Conservation (phyloP, 2,329 filamentous ascomycete genomes). For the Monosporascus sp. region DNA sequence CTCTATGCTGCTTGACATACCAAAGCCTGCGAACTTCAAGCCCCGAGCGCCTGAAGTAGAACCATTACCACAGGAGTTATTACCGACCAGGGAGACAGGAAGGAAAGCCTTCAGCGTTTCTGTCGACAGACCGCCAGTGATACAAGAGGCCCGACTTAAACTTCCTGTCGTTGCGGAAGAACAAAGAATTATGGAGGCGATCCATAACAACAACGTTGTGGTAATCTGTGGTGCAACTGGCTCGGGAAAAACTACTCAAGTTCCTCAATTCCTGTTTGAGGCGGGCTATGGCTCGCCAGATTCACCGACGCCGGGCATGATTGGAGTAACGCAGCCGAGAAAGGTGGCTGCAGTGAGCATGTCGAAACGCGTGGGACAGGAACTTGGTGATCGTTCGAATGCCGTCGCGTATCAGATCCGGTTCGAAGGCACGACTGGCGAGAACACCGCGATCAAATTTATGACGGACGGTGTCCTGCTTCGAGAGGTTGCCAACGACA, state of each 20-base stretch:
- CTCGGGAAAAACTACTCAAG: conserved; percentile 95
- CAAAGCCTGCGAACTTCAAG: conserved; percentile 56
- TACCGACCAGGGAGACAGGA: conserved; percentile 51
- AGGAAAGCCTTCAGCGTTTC: conserved; percentile 73
- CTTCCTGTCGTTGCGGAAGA: conserved; percentile 92
- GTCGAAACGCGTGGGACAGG: conserved; percentile 83
- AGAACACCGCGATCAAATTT: conserved; percentile 89
- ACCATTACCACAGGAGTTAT: conserved; percentile 61
- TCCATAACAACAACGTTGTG: conserved; percentile 84
- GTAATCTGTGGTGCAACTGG: conserved; percentile 93
- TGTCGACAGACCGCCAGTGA: conserved; percentile 63
- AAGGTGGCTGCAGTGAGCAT: conserved; percentile 95
- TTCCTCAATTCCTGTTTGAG: conserved; percentile 94
- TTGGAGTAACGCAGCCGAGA: conserved; percentile 90
- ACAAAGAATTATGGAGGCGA: conserved; percentile 96
- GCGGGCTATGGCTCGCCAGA: conserved; percentile 78
- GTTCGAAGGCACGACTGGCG: conserved; percentile 77
- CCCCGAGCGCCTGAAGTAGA: conserved; percentile 66
- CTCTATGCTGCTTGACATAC: conserved; percentile 43
- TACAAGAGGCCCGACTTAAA: conserved; percentile 72
- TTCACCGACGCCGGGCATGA: conserved; percentile 81
- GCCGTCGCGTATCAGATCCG: conserved; percentile 90
- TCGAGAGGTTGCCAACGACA: conserved; percentile 85
- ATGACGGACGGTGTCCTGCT: conserved; percentile 98
- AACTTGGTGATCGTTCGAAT: conserved; percentile 71